Percentiles rank a stretch among this genome's conserved stretches.
Conservation (phyloP, 805 yeast species). For the Saturnispora sekii region DNA sequence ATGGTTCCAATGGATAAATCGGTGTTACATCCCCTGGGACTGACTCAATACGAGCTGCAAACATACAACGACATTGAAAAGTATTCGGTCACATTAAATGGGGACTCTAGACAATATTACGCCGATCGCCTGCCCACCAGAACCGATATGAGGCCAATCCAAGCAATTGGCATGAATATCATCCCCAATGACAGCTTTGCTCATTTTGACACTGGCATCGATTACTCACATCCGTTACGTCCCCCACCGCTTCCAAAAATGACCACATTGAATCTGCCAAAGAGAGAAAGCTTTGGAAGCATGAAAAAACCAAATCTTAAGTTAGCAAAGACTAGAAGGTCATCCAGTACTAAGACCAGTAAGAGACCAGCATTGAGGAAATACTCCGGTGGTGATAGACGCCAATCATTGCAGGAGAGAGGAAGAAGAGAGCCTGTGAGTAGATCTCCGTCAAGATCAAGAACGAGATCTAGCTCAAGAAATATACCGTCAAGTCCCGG, state of each 20-base stretch:
- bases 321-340: slow-evolving; percentile 8
- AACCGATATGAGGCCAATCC: background rate
- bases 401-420: background rate
- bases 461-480: slow-evolving; percentile 6
- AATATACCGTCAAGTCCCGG: background rate
- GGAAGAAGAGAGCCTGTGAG: background rate
- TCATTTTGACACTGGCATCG: background rate
- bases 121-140: background rate
- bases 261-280: background rate
- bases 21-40: slow-evolving; percentile 15
- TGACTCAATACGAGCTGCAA: slow-evolving; percentile 8
- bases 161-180: background rate
- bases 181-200: slow-evolving; percentile 1
- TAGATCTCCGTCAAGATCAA: slow-evolving; percentile 6
- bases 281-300: too few relatives aligned
- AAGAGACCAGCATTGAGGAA: background rate
- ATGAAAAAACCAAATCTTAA: background rate
- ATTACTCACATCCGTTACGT: background rate
- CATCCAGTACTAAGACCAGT: background rate
- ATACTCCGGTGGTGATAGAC: slow-evolving; percentile 1
- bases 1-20: slow-evolving; percentile 13
- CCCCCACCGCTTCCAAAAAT: background rate
- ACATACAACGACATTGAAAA: slow-evolving; percentile 7
- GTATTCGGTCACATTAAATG: slow-evolving; percentile 7
- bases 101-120: slow-evolving; percentile 7